Conservation (phyloP, 164 flowering plant genomes). For the grape (Vitis vinifera) region DNA sequence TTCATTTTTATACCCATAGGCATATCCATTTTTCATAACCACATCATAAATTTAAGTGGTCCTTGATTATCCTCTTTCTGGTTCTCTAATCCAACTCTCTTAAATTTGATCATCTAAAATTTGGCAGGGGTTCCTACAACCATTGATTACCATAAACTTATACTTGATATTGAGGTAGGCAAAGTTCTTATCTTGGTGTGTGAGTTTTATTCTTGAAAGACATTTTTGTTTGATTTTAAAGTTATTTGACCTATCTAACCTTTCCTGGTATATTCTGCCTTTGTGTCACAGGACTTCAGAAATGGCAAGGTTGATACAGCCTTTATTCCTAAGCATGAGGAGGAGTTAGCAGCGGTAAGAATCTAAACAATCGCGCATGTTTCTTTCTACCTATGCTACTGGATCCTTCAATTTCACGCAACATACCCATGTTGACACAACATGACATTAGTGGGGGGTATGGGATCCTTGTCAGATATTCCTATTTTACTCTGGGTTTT, state of each 20-base stretch:
- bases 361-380: not conserved
- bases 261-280: constrained; percentile 1
- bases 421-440: too few relatives aligned
- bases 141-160: constrained; percentile 95
- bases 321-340: constrained; percentile 91
- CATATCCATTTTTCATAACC: too few relatives aligned
- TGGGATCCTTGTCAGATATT: too few relatives aligned
- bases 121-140: constrained; percentile 92
- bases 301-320: constrained; percentile 95
- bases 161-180: constrained; percentile 86
- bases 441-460: too few relatives aligned
- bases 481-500: too few relatives aligned
- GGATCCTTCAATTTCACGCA: too few relatives aligned
- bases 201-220: not conserved
- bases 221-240: not conserved
- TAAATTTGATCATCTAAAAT: not conserved
- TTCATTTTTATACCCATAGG: too few relatives aligned
- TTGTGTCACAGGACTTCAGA: constrained; percentile 74
- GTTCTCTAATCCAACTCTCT: not conserved
- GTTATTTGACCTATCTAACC: not conserved
- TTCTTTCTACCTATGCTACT: too few relatives aligned
- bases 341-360: constrained; percentile 73
- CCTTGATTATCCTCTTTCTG: not conserved
- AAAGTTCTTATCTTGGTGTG: constrained; percentile 1
- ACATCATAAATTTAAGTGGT: too few relatives aligned